These are phyloP conservation scores for Trifolium fragiferum DNA, from an alignment of 306 rosid species.

Conservation along the genomic window DNA sequence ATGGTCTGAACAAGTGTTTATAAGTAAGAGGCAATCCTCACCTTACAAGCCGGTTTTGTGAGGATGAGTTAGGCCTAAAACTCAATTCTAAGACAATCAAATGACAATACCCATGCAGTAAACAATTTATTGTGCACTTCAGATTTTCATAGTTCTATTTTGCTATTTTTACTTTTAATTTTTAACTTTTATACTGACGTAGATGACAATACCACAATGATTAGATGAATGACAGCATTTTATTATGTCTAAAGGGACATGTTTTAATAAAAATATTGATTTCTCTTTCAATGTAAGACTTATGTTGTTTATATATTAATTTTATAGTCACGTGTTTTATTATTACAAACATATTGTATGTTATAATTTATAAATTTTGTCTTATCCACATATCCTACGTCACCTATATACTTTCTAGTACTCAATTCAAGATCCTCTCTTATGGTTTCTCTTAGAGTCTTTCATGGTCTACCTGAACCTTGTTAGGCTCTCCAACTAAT, in stretches of 20 bases:
- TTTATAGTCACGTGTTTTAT: neutral
- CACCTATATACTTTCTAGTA: conserved; percentile 6
- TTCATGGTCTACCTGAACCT: conserved; percentile 14
- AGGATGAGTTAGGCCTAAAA: too few relatives aligned
- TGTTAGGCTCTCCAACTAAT: conserved; percentile 10
- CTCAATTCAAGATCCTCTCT: neutral
- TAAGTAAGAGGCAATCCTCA: too few relatives aligned
- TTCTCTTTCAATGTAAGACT: conserved; percentile 2
- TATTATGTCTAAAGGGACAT: neutral
- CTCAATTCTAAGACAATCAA: too few relatives aligned
- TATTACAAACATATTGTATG: neutral
- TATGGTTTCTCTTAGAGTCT: conserved; percentile 8
- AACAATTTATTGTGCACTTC: neutral
- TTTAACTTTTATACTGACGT: neutral
- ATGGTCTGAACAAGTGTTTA: too few relatives aligned
- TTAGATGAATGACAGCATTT: neutral
- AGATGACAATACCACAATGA: neutral
- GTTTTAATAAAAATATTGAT: neutral
- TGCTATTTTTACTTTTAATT: neutral
- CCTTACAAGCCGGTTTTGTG: too few relatives aligned
- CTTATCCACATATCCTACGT: neutral
- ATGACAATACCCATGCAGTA: neutral
- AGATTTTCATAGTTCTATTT: neutral
- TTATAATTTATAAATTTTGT: neutral
- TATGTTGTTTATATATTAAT: neutral